Evolutionary conservation across 352 stramenopile genomes (phyloP).

Genomic region (Lagenidium giganteum): DNA sequence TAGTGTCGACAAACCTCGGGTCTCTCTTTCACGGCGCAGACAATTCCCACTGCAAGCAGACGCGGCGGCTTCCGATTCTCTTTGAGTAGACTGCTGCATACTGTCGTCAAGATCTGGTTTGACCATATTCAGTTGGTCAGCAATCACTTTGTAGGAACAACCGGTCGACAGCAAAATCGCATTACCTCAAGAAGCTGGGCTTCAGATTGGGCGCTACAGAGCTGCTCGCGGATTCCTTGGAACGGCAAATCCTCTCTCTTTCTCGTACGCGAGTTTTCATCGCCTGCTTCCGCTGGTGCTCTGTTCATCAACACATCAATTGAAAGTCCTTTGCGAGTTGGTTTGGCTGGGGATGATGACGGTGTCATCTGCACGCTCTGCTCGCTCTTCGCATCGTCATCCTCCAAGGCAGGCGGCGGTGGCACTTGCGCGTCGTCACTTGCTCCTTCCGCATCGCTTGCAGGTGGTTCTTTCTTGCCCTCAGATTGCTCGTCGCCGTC

Average conservation of each 20-base stretch:
- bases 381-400: conserved; percentile 4
- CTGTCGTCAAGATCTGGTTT: conserved; percentile 44
- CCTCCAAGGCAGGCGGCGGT: conserved; percentile 13
- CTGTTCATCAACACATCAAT: conserved; percentile 56
- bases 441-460: too few relatives aligned
- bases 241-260: conserved; percentile 32
- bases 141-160: too few relatives aligned
- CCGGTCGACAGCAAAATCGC: not conserved
- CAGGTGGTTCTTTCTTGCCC: conserved; percentile 3
- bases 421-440: too few relatives aligned
- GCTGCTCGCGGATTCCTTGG: conserved; percentile 39
- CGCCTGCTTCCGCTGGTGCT: conserved; percentile 22
- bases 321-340: conserved; percentile 21
- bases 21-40: conserved; percentile 53
- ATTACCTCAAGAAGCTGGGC: conserved; percentile 47
- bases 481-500: conserved; percentile 8
- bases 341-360: too few relatives aligned
- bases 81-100: conserved; percentile 48
- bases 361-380: too few relatives aligned
- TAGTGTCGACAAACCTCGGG: conserved; percentile 20
- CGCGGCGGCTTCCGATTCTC: conserved; percentile 48
- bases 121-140: too few relatives aligned
- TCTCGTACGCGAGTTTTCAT: not conserved
- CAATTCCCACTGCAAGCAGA: conserved; percentile 51
- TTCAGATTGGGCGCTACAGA: conserved; percentile 31